These are phyloP conservation scores for Sporothrix schenckii DNA, from an alignment of 2,329 filamentous ascomycete species.

Conservation along the genomic window DNA sequence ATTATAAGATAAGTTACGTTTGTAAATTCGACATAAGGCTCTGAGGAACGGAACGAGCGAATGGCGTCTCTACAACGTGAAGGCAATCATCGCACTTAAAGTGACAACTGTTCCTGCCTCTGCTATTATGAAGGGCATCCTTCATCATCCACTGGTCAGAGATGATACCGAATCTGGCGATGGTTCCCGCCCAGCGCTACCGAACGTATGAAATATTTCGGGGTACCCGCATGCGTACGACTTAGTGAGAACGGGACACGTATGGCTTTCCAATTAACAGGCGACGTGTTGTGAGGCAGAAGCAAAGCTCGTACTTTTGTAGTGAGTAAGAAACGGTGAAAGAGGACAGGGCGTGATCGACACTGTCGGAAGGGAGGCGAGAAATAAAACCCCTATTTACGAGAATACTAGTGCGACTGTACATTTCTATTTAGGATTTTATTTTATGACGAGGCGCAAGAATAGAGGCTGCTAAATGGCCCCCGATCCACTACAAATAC, in stretches of 20 bases:
- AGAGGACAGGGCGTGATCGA: not conserved
- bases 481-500: constrained; percentile 7
- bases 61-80: not conserved
- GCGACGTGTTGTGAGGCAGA: not conserved
- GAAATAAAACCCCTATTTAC: constrained; percentile 18
- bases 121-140: not conserved
- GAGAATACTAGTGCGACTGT: not conserved
- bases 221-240: not conserved
- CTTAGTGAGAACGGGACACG: constrained; percentile 1
- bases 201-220: too few relatives aligned
- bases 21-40: too few relatives aligned
- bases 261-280: not conserved
- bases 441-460: constrained; percentile 16
- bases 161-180: constrained; percentile 10
- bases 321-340: constrained; percentile 3
- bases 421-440: not conserved
- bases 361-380: not conserved
- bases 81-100: not conserved
- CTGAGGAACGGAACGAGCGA: constrained; percentile 10
- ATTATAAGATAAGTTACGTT: not conserved
- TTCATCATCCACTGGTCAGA: not conserved
- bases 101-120: not conserved
- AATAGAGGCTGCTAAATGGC: constrained; percentile 15
- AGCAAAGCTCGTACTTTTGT: not conserved
- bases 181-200: not conserved